Conservation (phyloP, 495 filamentous ascomycete genomes). For the Pseudevernia furfuracea region DNA sequence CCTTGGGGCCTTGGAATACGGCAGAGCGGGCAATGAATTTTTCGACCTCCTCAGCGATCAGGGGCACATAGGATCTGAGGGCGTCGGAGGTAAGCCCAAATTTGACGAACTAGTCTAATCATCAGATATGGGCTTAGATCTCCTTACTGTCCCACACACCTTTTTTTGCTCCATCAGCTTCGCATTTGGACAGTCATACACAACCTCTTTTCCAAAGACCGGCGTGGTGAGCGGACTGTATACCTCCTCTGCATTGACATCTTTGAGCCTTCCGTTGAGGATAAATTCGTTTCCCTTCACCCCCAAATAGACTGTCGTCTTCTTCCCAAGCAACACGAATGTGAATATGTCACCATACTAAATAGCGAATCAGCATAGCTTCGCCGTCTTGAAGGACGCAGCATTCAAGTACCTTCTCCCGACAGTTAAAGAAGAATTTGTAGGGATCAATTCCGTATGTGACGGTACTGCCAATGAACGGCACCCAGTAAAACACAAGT, state of each 20-base stretch:
- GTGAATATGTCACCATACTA: constrained; percentile 78
- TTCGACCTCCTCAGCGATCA: constrained; percentile 68
- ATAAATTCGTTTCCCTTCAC: constrained; percentile 80
- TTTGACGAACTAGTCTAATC: constrained; percentile 67
- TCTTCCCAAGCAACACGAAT: constrained; percentile 66
- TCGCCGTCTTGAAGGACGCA: not conserved
- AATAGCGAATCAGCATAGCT: constrained; percentile 14
- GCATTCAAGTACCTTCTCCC: constrained; percentile 51
- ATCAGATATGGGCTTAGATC: not conserved
- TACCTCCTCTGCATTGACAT: constrained; percentile 75
- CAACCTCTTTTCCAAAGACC: constrained; percentile 78
- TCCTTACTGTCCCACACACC: constrained; percentile 26
- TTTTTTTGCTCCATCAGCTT: constrained; percentile 83
- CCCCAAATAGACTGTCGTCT: constrained; percentile 69
- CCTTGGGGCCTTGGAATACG: constrained; percentile 59
- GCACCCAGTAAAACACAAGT: constrained; percentile 78
- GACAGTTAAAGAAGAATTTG: constrained; percentile 63
- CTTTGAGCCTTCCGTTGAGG: constrained; percentile 73
- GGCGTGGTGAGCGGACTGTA: constrained; percentile 77
- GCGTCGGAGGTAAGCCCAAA: constrained; percentile 70
- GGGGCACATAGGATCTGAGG: constrained; percentile 67
- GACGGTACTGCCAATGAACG: constrained; percentile 69
- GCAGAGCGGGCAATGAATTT: constrained; percentile 58
- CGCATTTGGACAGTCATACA: constrained; percentile 81
- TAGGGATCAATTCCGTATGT: constrained; percentile 80